Evolutionary conservation across 2,329 filamentous ascomycete genomes (phyloP).

Genomic region (Calonectria hawksworthii): DNA sequence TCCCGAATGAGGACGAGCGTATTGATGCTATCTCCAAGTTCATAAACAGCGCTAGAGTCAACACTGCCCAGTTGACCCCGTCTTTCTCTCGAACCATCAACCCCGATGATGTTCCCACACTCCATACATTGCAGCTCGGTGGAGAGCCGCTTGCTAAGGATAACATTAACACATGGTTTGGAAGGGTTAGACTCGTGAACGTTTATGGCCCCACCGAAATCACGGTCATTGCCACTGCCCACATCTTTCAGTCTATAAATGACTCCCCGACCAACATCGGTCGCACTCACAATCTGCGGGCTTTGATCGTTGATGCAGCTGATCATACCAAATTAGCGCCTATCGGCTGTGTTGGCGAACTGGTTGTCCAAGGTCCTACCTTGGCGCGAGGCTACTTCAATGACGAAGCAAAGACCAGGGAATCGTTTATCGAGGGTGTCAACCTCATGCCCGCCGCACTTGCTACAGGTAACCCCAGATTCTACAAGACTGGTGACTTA

Average conservation of each 20-base stretch:
- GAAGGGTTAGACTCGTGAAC: background rate
- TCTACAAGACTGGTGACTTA: slow-evolving; percentile 13
- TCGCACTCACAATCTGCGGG: slow-evolving; percentile 17
- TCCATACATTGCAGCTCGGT: slow-evolving; percentile 17
- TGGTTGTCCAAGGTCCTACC: slow-evolving; percentile 45
- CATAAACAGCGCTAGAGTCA: slow-evolving; percentile 13
- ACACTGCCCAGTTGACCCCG: background rate
- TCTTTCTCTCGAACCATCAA: slow-evolving; percentile 7
- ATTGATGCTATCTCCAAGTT: background rate
- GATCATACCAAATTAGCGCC: slow-evolving; percentile 21
- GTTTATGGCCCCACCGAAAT: slow-evolving; percentile 25
- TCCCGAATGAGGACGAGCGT: slow-evolving; percentile 54
- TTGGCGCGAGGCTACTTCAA: slow-evolving; percentile 64
- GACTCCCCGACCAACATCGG: slow-evolving; percentile 24
- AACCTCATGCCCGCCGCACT: background rate
- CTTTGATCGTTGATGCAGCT: slow-evolving; percentile 24
- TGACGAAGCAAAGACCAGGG: background rate
- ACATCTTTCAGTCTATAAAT: background rate
- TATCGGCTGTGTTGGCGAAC: slow-evolving; percentile 29
- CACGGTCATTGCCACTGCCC: background rate
- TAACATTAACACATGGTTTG: slow-evolving; percentile 21
- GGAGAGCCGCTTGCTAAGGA: slow-evolving; percentile 28
- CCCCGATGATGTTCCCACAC: background rate
- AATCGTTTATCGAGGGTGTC: background rate
- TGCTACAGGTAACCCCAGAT: background rate